Percentiles rank a stretch among this genome's conserved stretches.
phyloP scores from a whole-genome alignment of 108 stramenopile genomes.

The Cyclostephanos tholiformis region DNA sequence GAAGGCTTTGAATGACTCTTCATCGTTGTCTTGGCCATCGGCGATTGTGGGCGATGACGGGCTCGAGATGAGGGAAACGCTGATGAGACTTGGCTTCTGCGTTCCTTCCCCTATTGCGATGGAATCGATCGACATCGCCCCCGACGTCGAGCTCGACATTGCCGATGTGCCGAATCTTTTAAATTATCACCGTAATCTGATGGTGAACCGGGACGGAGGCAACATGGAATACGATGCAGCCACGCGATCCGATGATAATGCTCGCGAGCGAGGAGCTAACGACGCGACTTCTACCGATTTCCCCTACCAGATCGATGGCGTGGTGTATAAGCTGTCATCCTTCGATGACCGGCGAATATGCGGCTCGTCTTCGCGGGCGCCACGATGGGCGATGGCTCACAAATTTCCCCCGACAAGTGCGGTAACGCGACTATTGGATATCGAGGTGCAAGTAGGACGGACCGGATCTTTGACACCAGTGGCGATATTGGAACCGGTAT shows the following conservation, averaged over 20 bases:
- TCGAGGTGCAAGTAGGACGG: conserved; percentile 87
- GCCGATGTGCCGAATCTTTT: conserved; percentile 43
- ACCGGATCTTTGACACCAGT: conserved; percentile 94
- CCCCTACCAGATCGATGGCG: conserved; percentile 90
- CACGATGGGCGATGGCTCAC: conserved; percentile 93
- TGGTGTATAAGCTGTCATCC: conserved; percentile 88
- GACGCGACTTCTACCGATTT: conserved; percentile 24
- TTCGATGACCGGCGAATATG: conserved; percentile 46
- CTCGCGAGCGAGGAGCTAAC: conserved; percentile 1
- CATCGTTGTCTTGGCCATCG: conserved; percentile 1
- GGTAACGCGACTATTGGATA: conserved; percentile 66
- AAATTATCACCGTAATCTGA: conserved; percentile 56
- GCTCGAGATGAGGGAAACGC: conserved; percentile 37
- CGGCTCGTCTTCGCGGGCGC: conserved; percentile 78
- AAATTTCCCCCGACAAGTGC: conserved; percentile 81
- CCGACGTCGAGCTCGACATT: conserved; percentile 22
- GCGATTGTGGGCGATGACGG: conserved; percentile 30
- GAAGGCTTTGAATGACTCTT: too few species aligned
- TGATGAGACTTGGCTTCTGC: conserved; percentile 65
- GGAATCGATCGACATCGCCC: conserved; percentile 40
- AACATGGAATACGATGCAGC: too few species aligned
- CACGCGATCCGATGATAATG: conserved; percentile 3
- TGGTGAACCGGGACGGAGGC: conserved; percentile 45
- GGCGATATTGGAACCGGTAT: conserved; percentile 85
- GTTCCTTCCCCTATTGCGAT: conserved; percentile 54